Percentiles rank a stretch among this genome's conserved stretches.
phyloP scores from a whole-genome alignment of 1,139 yeast species.

The Debaryomycetaceae sp. region DNA sequence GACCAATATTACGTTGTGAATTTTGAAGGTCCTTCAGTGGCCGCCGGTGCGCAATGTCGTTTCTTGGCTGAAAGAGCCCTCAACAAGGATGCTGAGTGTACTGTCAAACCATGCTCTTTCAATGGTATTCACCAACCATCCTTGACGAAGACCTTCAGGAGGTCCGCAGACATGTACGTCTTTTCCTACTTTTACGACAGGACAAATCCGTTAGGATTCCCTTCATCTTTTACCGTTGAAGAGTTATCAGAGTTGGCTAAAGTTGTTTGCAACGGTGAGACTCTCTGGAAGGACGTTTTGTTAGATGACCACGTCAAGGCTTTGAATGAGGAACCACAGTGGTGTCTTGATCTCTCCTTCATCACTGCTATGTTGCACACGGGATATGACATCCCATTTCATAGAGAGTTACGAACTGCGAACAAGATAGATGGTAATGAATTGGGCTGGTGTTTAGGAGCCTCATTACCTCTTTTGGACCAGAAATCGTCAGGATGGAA shows the following conservation, averaged over 20 bases:
- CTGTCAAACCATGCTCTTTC: slow-evolving; percentile 82
- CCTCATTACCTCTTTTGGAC: slow-evolving; percentile 85
- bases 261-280: slow-evolving; percentile 80
- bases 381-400: slow-evolving; percentile 91
- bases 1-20: slow-evolving; percentile 56
- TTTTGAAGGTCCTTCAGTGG: slow-evolving; percentile 65
- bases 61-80: slow-evolving; percentile 75
- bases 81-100: slow-evolving; percentile 78
- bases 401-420: slow-evolving; percentile 88
- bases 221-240: slow-evolving; percentile 76
- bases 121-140: slow-evolving; percentile 97
- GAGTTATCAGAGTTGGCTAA: slow-evolving; percentile 81
- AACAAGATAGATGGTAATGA: slow-evolving; percentile 84
- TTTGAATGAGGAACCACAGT: slow-evolving; percentile 75
- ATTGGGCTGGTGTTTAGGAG: slow-evolving; percentile 98
- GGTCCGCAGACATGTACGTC: slow-evolving; percentile 71
- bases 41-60: slow-evolving; percentile 72
- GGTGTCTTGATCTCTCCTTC: slow-evolving; percentile 91
- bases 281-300: slow-evolving; percentile 61
- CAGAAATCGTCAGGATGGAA: slow-evolving; percentile 61
- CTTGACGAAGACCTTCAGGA: slow-evolving; percentile 67
- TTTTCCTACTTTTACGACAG: slow-evolving; percentile 95
- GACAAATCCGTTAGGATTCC: slow-evolving; percentile 92
- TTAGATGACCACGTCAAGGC: slow-evolving; percentile 65
- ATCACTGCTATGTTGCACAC: slow-evolving; percentile 87